phyloP scores from a whole-genome alignment of 2,329 filamentous ascomycete genomes.

The Escovopsis sp. region DNA sequence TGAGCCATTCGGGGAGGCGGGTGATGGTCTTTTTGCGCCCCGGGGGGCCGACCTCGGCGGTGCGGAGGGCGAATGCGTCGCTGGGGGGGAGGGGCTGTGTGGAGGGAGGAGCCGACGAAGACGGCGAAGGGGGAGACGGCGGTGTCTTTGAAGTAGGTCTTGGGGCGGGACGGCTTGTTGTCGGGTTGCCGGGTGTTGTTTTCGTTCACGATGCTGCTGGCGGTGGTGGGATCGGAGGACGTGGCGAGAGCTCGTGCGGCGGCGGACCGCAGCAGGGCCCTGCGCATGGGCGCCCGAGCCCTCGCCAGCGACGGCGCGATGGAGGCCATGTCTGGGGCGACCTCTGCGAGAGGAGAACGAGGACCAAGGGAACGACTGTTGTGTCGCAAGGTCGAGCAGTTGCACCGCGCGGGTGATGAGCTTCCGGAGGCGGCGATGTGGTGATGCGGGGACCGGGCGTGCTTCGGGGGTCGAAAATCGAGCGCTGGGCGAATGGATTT shows the following conservation, averaged over 20 bases:
- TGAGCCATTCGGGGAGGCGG: conserved; percentile 82
- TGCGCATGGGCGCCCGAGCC: conserved; percentile 26
- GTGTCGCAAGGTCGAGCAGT: not conserved
- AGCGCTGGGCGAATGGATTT: no score
- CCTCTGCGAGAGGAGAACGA: no score
- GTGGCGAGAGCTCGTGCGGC: conserved; percentile 29
- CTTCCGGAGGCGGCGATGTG: conserved; percentile 1
- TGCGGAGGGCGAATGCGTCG: conserved; percentile 45
- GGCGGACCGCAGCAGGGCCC: conserved; percentile 19
- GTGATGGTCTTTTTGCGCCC: conserved; percentile 50
- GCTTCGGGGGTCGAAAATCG: no score
- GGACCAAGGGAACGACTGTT: no score
- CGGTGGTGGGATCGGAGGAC: conserved; percentile 19
- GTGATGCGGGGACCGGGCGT: not conserved
- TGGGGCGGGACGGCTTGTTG: conserved; percentile 15
- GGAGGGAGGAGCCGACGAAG: conserved; percentile 32
- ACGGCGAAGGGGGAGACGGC: conserved; percentile 41
- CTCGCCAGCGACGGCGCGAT: conserved; percentile 26
- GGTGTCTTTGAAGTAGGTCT: conserved; percentile 45
- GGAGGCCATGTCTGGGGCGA: conserved; percentile 19
- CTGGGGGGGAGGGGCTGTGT: conserved; percentile 28
- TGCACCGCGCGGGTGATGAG: not conserved
- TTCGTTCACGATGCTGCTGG: no score
- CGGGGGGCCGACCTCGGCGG: conserved; percentile 47
- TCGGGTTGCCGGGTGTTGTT: no score